These are phyloP conservation scores for Scheffersomyces stipitis DNA, from an alignment of 805 yeast species.

Conservation along the genomic window DNA sequence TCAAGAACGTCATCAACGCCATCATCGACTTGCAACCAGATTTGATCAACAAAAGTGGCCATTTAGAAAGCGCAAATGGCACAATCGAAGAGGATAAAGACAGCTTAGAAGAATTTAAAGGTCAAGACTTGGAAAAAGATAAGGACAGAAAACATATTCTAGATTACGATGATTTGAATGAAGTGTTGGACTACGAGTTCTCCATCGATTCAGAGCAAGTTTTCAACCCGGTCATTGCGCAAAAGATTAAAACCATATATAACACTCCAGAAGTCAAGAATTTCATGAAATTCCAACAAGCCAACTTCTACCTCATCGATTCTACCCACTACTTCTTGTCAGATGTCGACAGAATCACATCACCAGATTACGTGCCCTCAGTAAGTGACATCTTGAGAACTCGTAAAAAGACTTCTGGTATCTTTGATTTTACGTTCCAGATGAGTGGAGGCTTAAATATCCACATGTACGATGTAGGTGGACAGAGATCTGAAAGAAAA, in stretches of 20 bases:
- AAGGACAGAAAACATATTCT: conserved; percentile 18
- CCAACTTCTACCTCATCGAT: conserved; percentile 80
- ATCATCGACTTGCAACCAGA: conserved; percentile 51
- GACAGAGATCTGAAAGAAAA: conserved; percentile 92
- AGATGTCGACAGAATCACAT: conserved; percentile 60
- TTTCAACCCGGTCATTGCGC: conserved; percentile 51
- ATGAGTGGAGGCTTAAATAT: conserved; percentile 55
- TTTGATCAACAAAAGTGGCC: conserved; percentile 23
- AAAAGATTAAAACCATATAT: conserved; percentile 53
- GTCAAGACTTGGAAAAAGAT: conserved; percentile 4
- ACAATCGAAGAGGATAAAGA: conserved; percentile 7
- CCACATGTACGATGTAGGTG: conserved; percentile 80
- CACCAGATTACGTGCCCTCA: conserved; percentile 64
- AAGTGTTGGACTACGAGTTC: conserved; percentile 45
- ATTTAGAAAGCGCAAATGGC: conserved; percentile 1
- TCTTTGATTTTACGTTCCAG: conserved; percentile 76
- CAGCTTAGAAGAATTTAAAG: conserved; percentile 11
- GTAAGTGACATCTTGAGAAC: conserved; percentile 81
- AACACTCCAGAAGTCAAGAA: conserved; percentile 55
- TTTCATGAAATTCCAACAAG: conserved; percentile 58
- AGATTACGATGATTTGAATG: conserved; percentile 40
- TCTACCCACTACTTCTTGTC: conserved; percentile 78
- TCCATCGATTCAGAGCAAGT: conserved; percentile 53
- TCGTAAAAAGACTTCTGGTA: conserved; percentile 90
- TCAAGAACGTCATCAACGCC: conserved; percentile 68